Conservation (phyloP, 805 yeast species). For the Maudiozyma serrabonitensis region DNA sequence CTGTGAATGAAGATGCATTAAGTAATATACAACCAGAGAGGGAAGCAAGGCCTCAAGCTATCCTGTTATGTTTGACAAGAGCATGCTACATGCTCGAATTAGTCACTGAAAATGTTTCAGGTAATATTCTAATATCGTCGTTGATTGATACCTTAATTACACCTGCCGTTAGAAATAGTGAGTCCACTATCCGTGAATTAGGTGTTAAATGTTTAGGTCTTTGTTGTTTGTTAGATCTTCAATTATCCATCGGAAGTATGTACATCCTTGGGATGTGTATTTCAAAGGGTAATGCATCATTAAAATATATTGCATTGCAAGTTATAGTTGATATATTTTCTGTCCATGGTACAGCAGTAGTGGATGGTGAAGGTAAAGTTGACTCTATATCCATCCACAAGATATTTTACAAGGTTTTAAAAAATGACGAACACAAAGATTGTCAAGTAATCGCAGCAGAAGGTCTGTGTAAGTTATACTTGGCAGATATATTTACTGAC, state of each 20-base stretch:
- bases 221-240: conserved; percentile 61
- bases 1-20: conserved; percentile 2
- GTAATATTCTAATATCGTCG: conserved; percentile 56
- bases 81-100: conserved; percentile 62
- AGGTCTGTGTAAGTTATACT: conserved; percentile 70
- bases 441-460: conserved; percentile 78
- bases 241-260: conserved; percentile 54
- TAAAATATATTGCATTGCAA: conserved; percentile 54
- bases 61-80: conserved; percentile 55
- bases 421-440: conserved; percentile 45
- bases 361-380: conserved; percentile 53
- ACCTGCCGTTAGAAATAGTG: conserved; percentile 62
- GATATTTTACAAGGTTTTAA: conserved; percentile 56
- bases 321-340: conserved; percentile 72
- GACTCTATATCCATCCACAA: conserved; percentile 60
- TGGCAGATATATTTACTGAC: conserved; percentile 67
- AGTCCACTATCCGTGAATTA: conserved; percentile 44
- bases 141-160: conserved; percentile 66
- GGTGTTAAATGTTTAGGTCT: conserved; percentile 75
- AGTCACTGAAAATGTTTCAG: conserved; percentile 52
- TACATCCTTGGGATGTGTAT: conserved; percentile 61
- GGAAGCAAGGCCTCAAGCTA: conserved; percentile 33
- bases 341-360: conserved; percentile 60
- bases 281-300: conserved; percentile 53
- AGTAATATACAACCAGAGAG: conserved; percentile 25